A percentile compares a stretch with the other conserved stretches of the same genome.
These are phyloP conservation scores for Cryptococcus floricola DNA, from an alignment of 1,284 basidiomycete genomes.

Conservation along the genomic window DNA sequence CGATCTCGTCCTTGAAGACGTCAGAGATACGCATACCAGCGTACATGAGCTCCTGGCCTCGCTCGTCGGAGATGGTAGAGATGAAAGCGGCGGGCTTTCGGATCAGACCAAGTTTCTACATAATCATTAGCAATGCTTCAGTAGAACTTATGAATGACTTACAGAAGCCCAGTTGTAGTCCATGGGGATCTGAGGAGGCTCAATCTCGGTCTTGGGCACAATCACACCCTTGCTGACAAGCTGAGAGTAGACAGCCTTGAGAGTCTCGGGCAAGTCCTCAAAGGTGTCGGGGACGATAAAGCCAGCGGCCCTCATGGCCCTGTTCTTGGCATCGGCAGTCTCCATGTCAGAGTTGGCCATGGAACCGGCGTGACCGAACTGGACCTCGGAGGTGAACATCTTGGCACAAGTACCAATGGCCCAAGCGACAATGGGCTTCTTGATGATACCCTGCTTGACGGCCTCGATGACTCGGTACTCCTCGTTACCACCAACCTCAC, in stretches of 20 bases:
- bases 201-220: slow-evolving; percentile 70
- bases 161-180: slow-evolving; percentile 98
- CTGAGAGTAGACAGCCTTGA: slow-evolving; percentile 78
- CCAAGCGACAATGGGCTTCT: slow-evolving; percentile 98
- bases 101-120: slow-evolving; percentile 87
- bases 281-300: slow-evolving; percentile 98
- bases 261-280: slow-evolving; percentile 83
- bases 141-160: neutral
- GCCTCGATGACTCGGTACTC: slow-evolving; percentile 99
- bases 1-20: slow-evolving; percentile 96
- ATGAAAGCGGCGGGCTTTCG: slow-evolving; percentile 99
- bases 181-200: slow-evolving; percentile 95
- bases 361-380: slow-evolving; percentile 97
- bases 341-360: slow-evolving; percentile 98
- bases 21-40: slow-evolving; percentile 99
- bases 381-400: slow-evolving; percentile 99
- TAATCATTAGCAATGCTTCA: neutral
- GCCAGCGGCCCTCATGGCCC: slow-evolving; percentile 88
- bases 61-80: slow-evolving; percentile 99
- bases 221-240: slow-evolving; percentile 72
- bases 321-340: slow-evolving; percentile 97
- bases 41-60: slow-evolving; percentile 96
- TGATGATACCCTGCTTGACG: slow-evolving; percentile 89
- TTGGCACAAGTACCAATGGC: slow-evolving; percentile 99
- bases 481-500: slow-evolving; percentile 98